Percentiles rank a stretch among this genome's conserved stretches.
phyloP scores from a whole-genome alignment of 495 filamentous ascomycete species.

The Hypoxylon fragiforme region DNA sequence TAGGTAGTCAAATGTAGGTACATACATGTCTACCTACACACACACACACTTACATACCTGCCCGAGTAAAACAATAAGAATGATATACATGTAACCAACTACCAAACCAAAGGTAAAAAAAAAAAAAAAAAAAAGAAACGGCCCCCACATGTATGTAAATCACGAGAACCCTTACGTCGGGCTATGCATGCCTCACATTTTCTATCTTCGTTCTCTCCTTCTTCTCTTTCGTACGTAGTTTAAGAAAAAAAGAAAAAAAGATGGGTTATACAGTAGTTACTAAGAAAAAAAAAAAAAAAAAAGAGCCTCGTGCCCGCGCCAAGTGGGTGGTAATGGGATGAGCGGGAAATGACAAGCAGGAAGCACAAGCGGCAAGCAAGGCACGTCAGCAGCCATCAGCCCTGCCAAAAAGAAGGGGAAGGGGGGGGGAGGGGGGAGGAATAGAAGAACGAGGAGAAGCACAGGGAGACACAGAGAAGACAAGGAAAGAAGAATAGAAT shows the following conservation, averaged over 20 bases:
- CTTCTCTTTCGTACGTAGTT: conserved; percentile 8
- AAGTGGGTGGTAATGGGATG: conserved; percentile 12
- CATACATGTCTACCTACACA: too few species aligned
- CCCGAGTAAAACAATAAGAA: conserved; percentile 4
- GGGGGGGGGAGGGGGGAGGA: conserved; percentile 1
- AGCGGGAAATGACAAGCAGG: conserved; percentile 26
- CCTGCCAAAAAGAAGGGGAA: conserved; percentile 8
- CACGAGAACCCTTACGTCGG: background rate
- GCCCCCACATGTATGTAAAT: conserved; percentile 16
- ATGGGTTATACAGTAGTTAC: too few species aligned
- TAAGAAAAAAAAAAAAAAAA: too few species aligned
- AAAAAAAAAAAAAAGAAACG: conserved; percentile 3
- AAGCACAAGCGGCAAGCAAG: conserved; percentile 2
- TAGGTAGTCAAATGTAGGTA: too few species aligned
- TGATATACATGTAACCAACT: too few species aligned
- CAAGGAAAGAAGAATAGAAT: background rate
- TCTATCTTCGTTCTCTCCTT: conserved; percentile 1
- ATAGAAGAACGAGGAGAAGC: too few species aligned
- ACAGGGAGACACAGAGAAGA: too few species aligned
- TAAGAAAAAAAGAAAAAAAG: too few species aligned
- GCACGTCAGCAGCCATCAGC: conserved; percentile 26
- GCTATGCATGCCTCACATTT: too few species aligned
- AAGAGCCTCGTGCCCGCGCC: too few species aligned
- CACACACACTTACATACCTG: too few species aligned
- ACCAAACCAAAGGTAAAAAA: too few species aligned